Percentiles rank a stretch among this genome's conserved stretches.
Evolutionary conservation across 345 rosid genomes (phyloP).

Genomic region (Dipteronia dyeriana): DNA sequence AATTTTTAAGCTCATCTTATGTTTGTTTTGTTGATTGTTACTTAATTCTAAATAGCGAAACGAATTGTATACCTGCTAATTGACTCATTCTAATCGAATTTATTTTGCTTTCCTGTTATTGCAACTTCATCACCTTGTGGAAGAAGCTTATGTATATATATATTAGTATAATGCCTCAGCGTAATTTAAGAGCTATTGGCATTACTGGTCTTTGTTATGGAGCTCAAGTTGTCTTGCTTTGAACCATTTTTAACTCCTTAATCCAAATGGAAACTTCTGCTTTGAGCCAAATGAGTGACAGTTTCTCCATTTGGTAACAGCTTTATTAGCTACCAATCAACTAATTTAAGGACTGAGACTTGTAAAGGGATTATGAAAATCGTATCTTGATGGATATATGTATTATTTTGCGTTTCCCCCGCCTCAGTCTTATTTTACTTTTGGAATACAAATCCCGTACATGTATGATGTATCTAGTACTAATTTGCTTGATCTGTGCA

Average conservation of each 20-base stretch:
- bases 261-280: not conserved
- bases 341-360: slow-evolving; percentile 4
- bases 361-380: not conserved
- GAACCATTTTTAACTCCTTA: not conserved
- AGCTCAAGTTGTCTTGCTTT: not conserved
- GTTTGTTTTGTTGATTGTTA: not conserved
- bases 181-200: not conserved
- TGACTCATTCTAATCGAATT: not conserved
- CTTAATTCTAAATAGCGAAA: not conserved
- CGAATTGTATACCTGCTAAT: not conserved
- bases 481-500: slow-evolving; percentile 14
- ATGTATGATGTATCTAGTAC: not conserved
- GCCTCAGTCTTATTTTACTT: not conserved
- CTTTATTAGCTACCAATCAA: not conserved
- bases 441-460: not conserved
- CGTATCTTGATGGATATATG: not conserved
- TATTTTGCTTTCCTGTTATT: not conserved
- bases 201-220: not conserved
- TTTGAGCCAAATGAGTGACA: slow-evolving; percentile 10
- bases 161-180: not conserved
- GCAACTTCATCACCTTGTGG: not conserved
- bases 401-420: not conserved
- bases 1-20: not conserved
- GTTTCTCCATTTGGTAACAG: not conserved
- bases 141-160: not conserved